Base-by-base conservation (phyloP, 805 yeast species). In the Ascoidea asiatica region DNA sequence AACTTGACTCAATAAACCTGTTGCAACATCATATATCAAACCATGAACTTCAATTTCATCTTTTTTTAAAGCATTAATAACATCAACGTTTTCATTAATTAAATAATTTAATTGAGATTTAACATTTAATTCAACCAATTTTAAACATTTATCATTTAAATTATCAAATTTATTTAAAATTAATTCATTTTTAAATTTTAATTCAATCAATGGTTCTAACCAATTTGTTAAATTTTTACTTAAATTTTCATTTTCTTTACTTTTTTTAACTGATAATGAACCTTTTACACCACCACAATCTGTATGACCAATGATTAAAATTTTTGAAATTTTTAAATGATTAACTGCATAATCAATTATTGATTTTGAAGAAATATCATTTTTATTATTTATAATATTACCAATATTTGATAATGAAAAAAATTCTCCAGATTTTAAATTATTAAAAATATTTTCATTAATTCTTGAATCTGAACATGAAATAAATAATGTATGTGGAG, bases 201-300 rank as follows among this genome's bases (percentile, higher is more conserved):
- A 72, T 44, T 79, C 82, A 53, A 79, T 81, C 67, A 66, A 79
- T 53, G 72, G 81, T 53, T 67, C 71, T 45, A 82, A 67, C 89
- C 89, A 82, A 43, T 77, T 77, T 54, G 80, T 86, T 52, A 89
- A 64, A 46, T 66, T 63, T 23, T 55, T 47, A 46, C 54, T 53
- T 35, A 66, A 48, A 44, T 62, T 58, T 1, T 52, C 41, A 50
- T 65, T 61, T 8, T 74, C 75, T 15, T 17, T n/a, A 19, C 13
- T 7, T 23, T 42, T 37, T 17, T 18, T 11, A 17, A 44, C 38
- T 19, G 15, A 18, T 41, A 89, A 63, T 6, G 88, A 77, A 19
- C 95, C 87, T 77, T 84, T 77, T 43, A 86, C 77, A 23, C 96
- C 97, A 42, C 95, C 96, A 69, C 97, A 89, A 61, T 86, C 95